A percentile compares a stretch with the other conserved stretches of the same genome.
Conservation (phyloP, 495 filamentous ascomycete genomes). For the Xylaria grammica region DNA sequence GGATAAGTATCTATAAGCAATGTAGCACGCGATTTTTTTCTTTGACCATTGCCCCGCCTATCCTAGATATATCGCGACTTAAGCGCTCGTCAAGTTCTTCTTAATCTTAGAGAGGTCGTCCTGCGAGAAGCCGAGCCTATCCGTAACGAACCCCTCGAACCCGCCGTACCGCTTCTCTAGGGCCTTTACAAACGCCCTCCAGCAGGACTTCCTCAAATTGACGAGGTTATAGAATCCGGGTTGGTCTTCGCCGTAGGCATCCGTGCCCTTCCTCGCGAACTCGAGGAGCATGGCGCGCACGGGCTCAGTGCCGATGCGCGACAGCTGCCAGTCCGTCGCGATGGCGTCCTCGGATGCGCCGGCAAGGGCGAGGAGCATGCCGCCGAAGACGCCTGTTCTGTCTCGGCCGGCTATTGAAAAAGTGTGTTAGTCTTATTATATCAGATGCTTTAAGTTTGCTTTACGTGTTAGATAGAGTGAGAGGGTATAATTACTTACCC, state of each 20-base stretch:
- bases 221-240: slow-evolving; percentile 50
- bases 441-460: neutral
- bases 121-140: slow-evolving; percentile 44
- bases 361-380: slow-evolving; percentile 60
- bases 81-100: slow-evolving; percentile 41
- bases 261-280: slow-evolving; percentile 41
- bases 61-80: neutral
- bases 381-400: slow-evolving; percentile 66
- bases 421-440: neutral
- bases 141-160: slow-evolving; percentile 49
- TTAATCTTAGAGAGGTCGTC: slow-evolving; percentile 49
- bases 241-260: slow-evolving; percentile 33
- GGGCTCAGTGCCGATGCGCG: slow-evolving; percentile 52
- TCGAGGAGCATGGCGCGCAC: slow-evolving; percentile 47
- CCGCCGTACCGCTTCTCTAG: slow-evolving; percentile 46
- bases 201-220: slow-evolving; percentile 40
- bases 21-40: neutral
- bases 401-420: slow-evolving; percentile 60
- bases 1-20: neutral
- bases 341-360: slow-evolving; percentile 52
- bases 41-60: neutral
- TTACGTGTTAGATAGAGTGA: neutral
- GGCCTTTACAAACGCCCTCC: slow-evolving; percentile 46
- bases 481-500: slow-evolving; percentile 42
- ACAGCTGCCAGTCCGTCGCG: slow-evolving; percentile 57